Base-by-base conservation (phyloP, 1,284 basidiomycete species). In the Leccinum pachyderme region DNA sequence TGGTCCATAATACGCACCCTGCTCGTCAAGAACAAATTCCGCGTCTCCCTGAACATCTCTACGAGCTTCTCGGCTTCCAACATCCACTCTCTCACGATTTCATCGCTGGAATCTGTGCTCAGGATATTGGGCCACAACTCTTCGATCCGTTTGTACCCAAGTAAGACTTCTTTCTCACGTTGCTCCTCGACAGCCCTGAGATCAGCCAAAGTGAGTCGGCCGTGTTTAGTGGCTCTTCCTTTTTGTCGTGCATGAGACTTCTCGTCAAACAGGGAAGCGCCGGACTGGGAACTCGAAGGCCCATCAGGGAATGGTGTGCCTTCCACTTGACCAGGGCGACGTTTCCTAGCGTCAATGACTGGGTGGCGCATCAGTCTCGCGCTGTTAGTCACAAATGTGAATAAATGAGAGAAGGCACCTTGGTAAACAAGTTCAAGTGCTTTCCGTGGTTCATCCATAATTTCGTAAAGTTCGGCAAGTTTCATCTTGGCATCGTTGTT, bases 381-480 rank as follows among this genome's bases (percentile, higher is more conserved):
- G 4, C 8, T 11, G 47, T 37, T 28, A 22, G 28, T 32, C 25
- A 43, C 22, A 35, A 25, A 31, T 18, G 7, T n/a, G n/a, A n/a
- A n/a, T n/a, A n/a, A n/a, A n/a, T 3, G 22, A 32, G 25, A 29
- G 25, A 22, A 24, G 5, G 6, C 59, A 91, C 93, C 91, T 79
- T 95, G 86, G 54, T 91, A 88, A 3, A 98, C 91, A 1, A 96
- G 74, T 24, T 91, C 86, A 0, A 97, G 77, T 0, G 95, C 95
- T 66, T 89, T 89, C 15, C 87, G 78, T 4, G 89, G 86, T 61
- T 94, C 83, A 43, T 89, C 86, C 60, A 89, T 72, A 18, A 87
- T 83, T 69, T 98, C 96, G 59, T 93, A 92, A 18, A 95, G 84
- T 57, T 92, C 91, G 0, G 95, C 95, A 0, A 98, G 80, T 60